Base-by-base conservation (phyloP, 1,284 basidiomycete species). In the Malassezia dermatis region DNA sequence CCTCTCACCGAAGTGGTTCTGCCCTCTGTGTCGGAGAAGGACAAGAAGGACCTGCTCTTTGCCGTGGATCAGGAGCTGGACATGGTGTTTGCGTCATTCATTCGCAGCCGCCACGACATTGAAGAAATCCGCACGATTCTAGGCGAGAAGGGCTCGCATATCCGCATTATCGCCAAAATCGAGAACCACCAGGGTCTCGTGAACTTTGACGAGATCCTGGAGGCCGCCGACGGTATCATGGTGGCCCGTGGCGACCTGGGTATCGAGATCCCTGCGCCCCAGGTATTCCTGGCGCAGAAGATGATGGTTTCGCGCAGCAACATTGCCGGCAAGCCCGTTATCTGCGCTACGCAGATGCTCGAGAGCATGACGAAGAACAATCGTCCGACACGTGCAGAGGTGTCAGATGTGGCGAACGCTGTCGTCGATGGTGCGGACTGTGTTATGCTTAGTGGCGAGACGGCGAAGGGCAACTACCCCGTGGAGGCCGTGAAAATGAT, bases 271-370 rank as follows among this genome's bases (percentile, higher is more conserved):
- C 94, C 94, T 24, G 90, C 71, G 15, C 69, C 69, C 10, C 69
- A 74, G 64, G 72, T 74, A 27, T 73, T 73, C 53, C 66, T 74
- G 63, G 72, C 71, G 2, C 72, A 74, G 54, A 74, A 74, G 67
- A 73, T 73, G 72, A 74, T 74, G 64, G 73, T 74, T 53, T 53
- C 65, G 59, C 73, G 71, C 61, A 72, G 71, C 71, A 74, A 74
- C 65, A 71, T 74, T 53, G 68, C 66, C 24, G 72, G 72, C 50
- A 74, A 99, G 81, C 91, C 94, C 49, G 88, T 89, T 72, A 98
- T 99, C 74, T 94, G 94, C 67, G 94, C 94, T 19, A 99, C 94
- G 17, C 94, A 99, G 78, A 98, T 99, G 94, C 85, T 99, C 67
- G 94, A 99, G 81, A 86, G 86, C 67, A 70, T 80, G 75, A 53